Evolutionary conservation across 2,329 filamentous ascomycete species (phyloP).

Genomic region (Chalaropsis ovoidea): DNA sequence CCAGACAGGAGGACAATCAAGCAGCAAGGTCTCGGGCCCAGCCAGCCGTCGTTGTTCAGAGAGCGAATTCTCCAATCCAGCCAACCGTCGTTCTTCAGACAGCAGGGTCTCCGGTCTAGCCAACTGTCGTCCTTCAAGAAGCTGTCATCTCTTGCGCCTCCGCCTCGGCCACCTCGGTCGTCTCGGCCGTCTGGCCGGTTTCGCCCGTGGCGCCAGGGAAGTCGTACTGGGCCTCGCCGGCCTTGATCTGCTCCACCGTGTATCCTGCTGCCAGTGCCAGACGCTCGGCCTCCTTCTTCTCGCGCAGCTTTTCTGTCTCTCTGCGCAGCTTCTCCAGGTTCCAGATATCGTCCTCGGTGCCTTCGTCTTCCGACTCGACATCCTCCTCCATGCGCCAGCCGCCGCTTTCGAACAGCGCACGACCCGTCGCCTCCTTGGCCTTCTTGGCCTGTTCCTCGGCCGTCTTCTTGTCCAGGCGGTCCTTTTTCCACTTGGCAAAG

Average conservation of each 20-base stretch:
- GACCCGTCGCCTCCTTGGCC: constrained; percentile 90
- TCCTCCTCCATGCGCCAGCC: constrained; percentile 70
- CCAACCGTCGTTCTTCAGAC: too few species aligned
- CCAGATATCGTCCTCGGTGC: constrained; percentile 48
- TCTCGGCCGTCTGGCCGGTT: too few species aligned
- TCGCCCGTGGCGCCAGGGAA: constrained; percentile 25
- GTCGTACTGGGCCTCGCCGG: constrained; percentile 21
- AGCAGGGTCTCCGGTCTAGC: not conserved
- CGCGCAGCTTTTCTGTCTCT: constrained; percentile 70
- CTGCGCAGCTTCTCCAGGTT: constrained; percentile 72
- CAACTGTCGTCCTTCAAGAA: constrained; percentile 5
- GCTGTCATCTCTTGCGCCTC: not conserved
- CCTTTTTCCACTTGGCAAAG: constrained; percentile 96
- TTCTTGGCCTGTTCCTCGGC: constrained; percentile 83
- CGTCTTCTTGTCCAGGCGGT: constrained; percentile 86
- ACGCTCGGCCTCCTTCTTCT: constrained; percentile 66
- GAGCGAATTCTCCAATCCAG: too few species aligned
- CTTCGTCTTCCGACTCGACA: constrained; percentile 53
- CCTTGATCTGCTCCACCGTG: constrained; percentile 24
- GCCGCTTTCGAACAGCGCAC: constrained; percentile 91
- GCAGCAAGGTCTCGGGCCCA: not conserved
- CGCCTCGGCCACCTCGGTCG: too few species aligned
- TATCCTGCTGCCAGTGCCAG: constrained; percentile 25
- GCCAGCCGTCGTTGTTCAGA: constrained; percentile 4
- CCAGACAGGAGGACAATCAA: not conserved